Percentiles rank a stretch among this genome's conserved stretches.
Evolutionary conservation across 202 grass and related monocot genomes (phyloP).

Genomic region (Brachypodium distachyon): DNA sequence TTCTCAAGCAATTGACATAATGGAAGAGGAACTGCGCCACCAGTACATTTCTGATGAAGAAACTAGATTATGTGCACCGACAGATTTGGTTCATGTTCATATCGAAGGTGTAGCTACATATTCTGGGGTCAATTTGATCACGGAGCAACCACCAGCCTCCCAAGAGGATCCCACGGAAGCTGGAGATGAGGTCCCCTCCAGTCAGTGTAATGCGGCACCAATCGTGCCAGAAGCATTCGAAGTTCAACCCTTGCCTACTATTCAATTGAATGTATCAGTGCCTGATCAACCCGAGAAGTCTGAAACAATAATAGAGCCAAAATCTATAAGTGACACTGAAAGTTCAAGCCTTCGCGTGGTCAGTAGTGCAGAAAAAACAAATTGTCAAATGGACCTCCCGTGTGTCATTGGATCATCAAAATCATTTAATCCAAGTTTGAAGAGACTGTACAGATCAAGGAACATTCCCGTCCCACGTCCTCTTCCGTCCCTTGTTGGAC

Average conservation of each 20-base stretch:
- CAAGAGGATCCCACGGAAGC: not conserved
- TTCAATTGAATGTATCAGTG: not conserved
- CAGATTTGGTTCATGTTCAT: not conserved
- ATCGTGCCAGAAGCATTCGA: not conserved
- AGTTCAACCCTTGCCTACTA: slow-evolving; percentile 5
- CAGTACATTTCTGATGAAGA: slow-evolving; percentile 19
- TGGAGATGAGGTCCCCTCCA: not conserved
- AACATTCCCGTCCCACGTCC: slow-evolving; percentile 76
- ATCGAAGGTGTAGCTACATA: slow-evolving; percentile 11
- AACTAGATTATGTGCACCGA: not conserved
- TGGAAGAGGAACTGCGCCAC: slow-evolving; percentile 43
- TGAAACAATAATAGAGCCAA: slow-evolving; percentile 1
- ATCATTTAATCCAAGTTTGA: slow-evolving; percentile 72
- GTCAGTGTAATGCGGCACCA: not conserved
- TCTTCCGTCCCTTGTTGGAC: slow-evolving; percentile 58
- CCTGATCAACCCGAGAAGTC: slow-evolving; percentile 6
- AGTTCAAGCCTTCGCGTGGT: slow-evolving; percentile 9
- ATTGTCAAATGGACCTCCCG: slow-evolving; percentile 8
- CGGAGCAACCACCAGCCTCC: not conserved
- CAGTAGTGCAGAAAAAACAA: slow-evolving; percentile 9
- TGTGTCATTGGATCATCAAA: slow-evolving; percentile 42
- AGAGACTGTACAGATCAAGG: slow-evolving; percentile 75
- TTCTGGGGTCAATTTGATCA: not conserved
- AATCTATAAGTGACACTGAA: not conserved
- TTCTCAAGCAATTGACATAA: slow-evolving; percentile 44